Evolutionary conservation across 2,329 filamentous ascomycete genomes (phyloP), one percentile per base, ranked within the genome.

Genomic region (Periconia digitata): DNA sequence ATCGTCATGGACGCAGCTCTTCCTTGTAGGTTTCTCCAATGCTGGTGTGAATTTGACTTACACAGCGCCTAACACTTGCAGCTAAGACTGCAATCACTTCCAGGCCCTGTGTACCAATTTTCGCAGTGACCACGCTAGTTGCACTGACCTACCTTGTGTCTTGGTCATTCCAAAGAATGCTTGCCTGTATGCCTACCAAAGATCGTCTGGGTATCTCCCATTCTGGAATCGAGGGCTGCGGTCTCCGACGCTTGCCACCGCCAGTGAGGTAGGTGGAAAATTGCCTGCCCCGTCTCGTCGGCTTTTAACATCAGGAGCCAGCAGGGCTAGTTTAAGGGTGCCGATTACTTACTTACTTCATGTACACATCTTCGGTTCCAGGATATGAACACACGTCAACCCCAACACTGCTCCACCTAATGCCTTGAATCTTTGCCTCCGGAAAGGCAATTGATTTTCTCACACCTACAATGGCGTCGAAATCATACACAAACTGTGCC

Each of bases 381-480:
- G 40, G 55, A 51, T 56, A 49, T 59, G 40, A 56, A 46, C 48
- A 16, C 37, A 43, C 55, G 40, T 41, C 27, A 43, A 41, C 42
- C 50, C 54, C 56, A 52, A 53, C 44, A 44, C 47, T 44, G 45
- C 44, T 50, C 51, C 49, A 55, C 56, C 49, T 55, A 51, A 61
- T 61, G 61, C 51, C 38, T 50, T 52, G 45, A 60, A 18, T 37
- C 48, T 46, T 44, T 29, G 35, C 40, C 47, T 61, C 52, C 47
- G 45, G 51, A 54, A 47, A 53, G 49, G 51, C 43, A 55, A 55
- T 50, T 55, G 55, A 55, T 58, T 54, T 56, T 51, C 43, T 53
- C 38, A 46, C 35, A 29, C 34, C 43, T 37, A 35, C 55, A 47
- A 66, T 66, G 63, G 54, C 59, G 44, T 57, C 60, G 4, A 53